Base-by-base conservation (phyloP, 1,139 yeast genomes). In the Neolecta irregularis region DNA sequence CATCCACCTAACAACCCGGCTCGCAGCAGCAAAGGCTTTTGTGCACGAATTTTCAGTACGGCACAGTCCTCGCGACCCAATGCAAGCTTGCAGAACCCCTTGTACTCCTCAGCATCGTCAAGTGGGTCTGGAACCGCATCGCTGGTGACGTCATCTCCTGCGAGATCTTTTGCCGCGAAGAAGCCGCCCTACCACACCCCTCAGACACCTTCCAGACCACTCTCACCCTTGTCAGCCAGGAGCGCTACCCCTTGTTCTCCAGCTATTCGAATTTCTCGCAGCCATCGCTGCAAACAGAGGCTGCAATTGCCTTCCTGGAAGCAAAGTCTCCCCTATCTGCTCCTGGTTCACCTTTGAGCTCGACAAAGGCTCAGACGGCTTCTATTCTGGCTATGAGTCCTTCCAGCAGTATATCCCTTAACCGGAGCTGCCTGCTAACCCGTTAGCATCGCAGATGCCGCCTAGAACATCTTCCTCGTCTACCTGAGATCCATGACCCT, bases 331-430 rank as follows among this genome's bases (percentile, higher is more conserved):
- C 12, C 73, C 78, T 47, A 67, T 83, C 72, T 76, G 91, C 24
- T 85, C 88, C 16, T 58, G 80, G 24, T 83, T 94, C 94, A 95
- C 93, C 0, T 83, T 83, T 49, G 71, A 69, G 4, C 18, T 41
- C 13, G 17, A 17, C 16, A 30, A 28, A 5, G 26, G 19, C 6
- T 18, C 18, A 23, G 38, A 24, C n/a, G n/a, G 18, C 11, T 21
- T 29, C 15, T 22, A 29, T 2, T 22, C 6, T 18, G 18, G 11
- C 4, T 19, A 11, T 9, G 34, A 17, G 12, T 17, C 24, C 16
- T 11, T 23, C 20, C 23, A 31, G 6, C n/a, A n/a, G n/a, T n/a
- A n/a, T n/a, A n/a, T n/a, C n/a, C n/a, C n/a, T n/a, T n/a, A n/a
- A n/a, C n/a, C n/a, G n/a, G n/a, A n/a, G n/a, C n/a, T n/a, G n/a